A percentile compares a stretch with the other conserved stretches of the same genome.
Conservation (phyloP, 2,329 filamentous ascomycete genomes). For the Xylariaceae sp. region DNA sequence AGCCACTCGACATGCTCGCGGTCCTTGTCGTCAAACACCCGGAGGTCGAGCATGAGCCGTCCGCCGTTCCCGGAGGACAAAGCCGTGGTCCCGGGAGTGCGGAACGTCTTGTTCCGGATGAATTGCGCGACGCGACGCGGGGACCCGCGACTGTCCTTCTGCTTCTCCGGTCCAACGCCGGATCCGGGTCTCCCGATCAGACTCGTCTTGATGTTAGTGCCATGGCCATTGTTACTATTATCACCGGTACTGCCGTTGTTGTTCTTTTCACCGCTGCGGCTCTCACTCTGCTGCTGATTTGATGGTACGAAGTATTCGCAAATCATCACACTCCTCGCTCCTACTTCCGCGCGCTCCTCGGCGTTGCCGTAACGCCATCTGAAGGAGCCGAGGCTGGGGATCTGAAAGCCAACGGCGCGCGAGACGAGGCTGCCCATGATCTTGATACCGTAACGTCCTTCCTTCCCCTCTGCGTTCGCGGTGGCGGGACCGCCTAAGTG, state of each 20-base stretch:
- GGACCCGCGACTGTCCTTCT: slow-evolving; percentile 25
- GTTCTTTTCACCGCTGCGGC: neutral
- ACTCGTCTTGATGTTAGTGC: too few relatives aligned
- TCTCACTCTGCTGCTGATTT: too few relatives aligned
- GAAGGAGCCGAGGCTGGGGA: slow-evolving; percentile 5
- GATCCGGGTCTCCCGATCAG: too few relatives aligned
- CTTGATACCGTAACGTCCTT: slow-evolving; percentile 20
- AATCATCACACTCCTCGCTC: slow-evolving; percentile 42
- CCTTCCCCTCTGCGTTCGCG: slow-evolving; percentile 9
- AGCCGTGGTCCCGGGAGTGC: slow-evolving; percentile 36
- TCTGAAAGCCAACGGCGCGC: slow-evolving; percentile 11
- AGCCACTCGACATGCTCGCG: slow-evolving; percentile 43
- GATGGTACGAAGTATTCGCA: slow-evolving; percentile 37
- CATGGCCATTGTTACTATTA: too few relatives aligned
- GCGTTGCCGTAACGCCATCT: slow-evolving; percentile 14
- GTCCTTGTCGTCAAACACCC: slow-evolving; percentile 30
- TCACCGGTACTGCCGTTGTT: too few relatives aligned
- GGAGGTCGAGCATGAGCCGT: slow-evolving; percentile 40
- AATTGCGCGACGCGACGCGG: slow-evolving; percentile 36
- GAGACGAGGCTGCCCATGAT: slow-evolving; percentile 32
- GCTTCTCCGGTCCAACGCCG: slow-evolving; percentile 3
- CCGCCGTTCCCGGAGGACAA: slow-evolving; percentile 47
- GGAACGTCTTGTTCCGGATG: slow-evolving; percentile 36
- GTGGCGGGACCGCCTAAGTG: slow-evolving; percentile 19
- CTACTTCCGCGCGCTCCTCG: slow-evolving; percentile 1